Evolutionary conservation across 2,329 filamentous ascomycete genomes (phyloP), one percentile per base, ranked within the genome.

Genomic region (Akanthomyces dipterigenus): DNA sequence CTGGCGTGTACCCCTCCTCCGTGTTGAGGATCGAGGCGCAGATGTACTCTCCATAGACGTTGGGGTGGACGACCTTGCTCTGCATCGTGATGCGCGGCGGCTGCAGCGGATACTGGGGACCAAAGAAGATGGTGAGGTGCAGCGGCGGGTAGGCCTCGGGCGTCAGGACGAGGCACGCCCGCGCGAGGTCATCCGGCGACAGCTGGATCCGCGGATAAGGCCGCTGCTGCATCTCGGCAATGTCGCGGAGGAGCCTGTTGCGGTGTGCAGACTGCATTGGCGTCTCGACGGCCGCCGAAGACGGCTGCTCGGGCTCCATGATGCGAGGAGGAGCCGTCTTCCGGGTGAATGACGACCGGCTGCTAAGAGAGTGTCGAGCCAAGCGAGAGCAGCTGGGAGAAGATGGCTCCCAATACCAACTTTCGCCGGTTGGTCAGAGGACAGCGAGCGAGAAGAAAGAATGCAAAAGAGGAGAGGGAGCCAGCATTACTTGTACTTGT

Each of bases 181-280:
- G 50, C 1, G 64, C 66, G 38, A 80, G 57, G 26, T 77, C 75
- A n/a, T 68, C 45, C 1, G 75, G 64, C 63, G 76, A 69, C 1
- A 81, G 66, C n/a, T 64, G 60, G 61, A 81, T 76, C 49, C 78
- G 78, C 2, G 78, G 78, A 63, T 81, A 81, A 0, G 79, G 79
- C 46, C 76, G 68, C 26, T 70, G 67, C 49, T 77, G 70, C 18
- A 82, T 68, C 65, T 82, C 79, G 12, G 73, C 71, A 34, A 82
- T 76, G 58, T 82, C 79, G 26, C 70, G 69, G 16, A 81, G 66
- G 58, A 76, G 70, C 8, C 76, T 73, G 24, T 38, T 22, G 16
- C 38, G 36, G 53, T 22, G 53, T 16, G 38, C 53, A 5, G 22
- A 40, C 12, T 45, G 53, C 38, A 55, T 22, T 9, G 38, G 36